These are phyloP conservation scores for Alternaria novae-zelandiae DNA, from an alignment of 2,329 filamentous ascomycete genomes.

Conservation along the genomic window DNA sequence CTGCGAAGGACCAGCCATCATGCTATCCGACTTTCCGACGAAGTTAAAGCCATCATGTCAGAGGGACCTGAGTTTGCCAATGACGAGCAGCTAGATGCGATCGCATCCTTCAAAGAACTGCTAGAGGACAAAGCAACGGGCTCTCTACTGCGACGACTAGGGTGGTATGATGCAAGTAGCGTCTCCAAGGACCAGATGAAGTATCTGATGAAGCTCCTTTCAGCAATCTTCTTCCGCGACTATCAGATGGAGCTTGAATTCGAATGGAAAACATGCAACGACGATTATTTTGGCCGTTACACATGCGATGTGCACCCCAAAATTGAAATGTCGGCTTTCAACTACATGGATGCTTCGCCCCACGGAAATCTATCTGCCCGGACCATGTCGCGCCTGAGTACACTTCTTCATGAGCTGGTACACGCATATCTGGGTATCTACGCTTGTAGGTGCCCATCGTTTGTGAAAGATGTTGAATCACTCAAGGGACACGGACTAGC, in stretches of 20 bases:
- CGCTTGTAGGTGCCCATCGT: not conserved
- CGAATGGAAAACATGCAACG: not conserved
- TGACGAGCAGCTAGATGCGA: not conserved
- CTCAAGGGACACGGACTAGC: not conserved
- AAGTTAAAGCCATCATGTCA: not conserved
- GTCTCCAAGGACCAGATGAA: not conserved
- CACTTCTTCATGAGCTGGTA: not conserved
- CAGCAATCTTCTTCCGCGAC: not conserved
- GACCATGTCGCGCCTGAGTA: not conserved
- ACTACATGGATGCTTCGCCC: not conserved
- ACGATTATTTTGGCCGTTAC: not conserved
- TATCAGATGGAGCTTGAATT: not conserved
- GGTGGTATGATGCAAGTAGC: not conserved
- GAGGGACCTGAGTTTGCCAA: not conserved
- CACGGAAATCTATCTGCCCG: not conserved
- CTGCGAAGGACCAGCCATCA: not conserved
- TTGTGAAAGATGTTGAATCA: not conserved
- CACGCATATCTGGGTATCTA: not conserved
- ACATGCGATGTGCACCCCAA: not conserved
- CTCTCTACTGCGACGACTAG: not conserved
- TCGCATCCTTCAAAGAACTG: not conserved
- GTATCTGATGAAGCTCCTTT: not conserved
- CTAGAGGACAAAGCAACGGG: not conserved
- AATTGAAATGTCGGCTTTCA: not conserved
- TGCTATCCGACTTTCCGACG: not conserved